Evolutionary conservation across 768 basidiomycete species (phyloP).

Genomic region (Mycena epipterygia): DNA sequence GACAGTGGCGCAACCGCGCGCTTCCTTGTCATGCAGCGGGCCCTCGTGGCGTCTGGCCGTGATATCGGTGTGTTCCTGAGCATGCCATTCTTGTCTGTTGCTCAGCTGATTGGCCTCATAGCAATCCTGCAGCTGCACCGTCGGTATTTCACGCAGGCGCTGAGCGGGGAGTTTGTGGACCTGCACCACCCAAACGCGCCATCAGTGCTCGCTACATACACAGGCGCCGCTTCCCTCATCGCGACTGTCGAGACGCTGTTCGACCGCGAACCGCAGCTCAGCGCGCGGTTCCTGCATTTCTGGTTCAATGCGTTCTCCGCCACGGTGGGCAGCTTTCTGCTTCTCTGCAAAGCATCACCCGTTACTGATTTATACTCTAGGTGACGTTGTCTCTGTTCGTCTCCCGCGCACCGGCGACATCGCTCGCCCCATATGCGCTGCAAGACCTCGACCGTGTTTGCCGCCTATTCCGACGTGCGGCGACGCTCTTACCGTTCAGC

Average conservation of each 20-base stretch:
- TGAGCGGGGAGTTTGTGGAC: slow-evolving; percentile 65
- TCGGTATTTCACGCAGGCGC: slow-evolving; percentile 75
- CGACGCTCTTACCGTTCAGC: slow-evolving; percentile 71
- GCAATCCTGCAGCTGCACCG: slow-evolving; percentile 79
- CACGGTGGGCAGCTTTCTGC: slow-evolving; percentile 60
- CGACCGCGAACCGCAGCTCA: slow-evolving; percentile 70
- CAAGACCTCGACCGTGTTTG: slow-evolving; percentile 72
- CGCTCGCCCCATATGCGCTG: slow-evolving; percentile 70
- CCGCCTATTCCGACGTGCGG: slow-evolving; percentile 69
- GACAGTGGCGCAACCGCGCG: slow-evolving; percentile 56
- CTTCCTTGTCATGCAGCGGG: slow-evolving; percentile 75
- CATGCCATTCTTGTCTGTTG: neutral
- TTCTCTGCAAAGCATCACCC: neutral
- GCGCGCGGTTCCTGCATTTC: slow-evolving; percentile 75
- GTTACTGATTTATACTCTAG: slow-evolving; percentile 44
- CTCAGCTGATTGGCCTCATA: slow-evolving; percentile 40
- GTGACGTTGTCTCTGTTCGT: slow-evolving; percentile 77
- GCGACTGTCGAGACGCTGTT: slow-evolving; percentile 69
- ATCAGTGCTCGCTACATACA: slow-evolving; percentile 79
- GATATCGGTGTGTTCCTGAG: slow-evolving; percentile 65
- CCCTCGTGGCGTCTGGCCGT: slow-evolving; percentile 69
- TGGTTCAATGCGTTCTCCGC: slow-evolving; percentile 85
- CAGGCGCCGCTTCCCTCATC: slow-evolving; percentile 70
- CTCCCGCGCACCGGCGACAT: slow-evolving; percentile 70
- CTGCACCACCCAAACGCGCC: slow-evolving; percentile 74